Evolutionary conservation across 345 rosid genomes (phyloP).

Genomic region (Eucalyptus curtisii): DNA sequence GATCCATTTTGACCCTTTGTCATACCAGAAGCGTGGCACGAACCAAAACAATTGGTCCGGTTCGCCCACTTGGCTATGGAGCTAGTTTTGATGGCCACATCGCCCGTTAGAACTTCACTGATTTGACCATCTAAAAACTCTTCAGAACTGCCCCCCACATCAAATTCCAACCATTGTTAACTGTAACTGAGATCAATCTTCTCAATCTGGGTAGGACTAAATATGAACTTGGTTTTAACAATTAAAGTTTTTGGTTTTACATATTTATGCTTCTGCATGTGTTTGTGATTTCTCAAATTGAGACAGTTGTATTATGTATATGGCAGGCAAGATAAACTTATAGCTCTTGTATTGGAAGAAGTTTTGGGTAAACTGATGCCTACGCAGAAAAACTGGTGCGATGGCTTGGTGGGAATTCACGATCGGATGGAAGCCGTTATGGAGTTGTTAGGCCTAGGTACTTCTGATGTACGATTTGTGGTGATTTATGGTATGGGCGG

Average conservation of each 20-base stretch:
- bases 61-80: neutral
- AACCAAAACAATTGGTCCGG: neutral
- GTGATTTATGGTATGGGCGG: neutral
- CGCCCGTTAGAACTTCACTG: fast-evolving
- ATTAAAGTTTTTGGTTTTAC: no score
- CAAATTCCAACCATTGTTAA: neutral
- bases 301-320: fast-evolving
- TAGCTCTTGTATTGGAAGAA: fast-evolving
- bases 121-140: no score
- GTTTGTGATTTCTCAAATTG: no score
- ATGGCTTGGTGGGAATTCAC: no score
- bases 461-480: no score
- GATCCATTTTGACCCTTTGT: neutral
- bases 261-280: no score
- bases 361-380: no score
- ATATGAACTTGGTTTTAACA: no score
- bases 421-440: no score
- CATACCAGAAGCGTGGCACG: fast-evolving
- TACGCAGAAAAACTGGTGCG: no score
- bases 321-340: no score
- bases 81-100: neutral
- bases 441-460: no score
- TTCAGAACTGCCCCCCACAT: neutral
- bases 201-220: neutral
- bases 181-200: neutral